Evolutionary conservation across 163 green algal genomes (phyloP).

Genomic region (Chlamydomonas reinhardtii): DNA sequence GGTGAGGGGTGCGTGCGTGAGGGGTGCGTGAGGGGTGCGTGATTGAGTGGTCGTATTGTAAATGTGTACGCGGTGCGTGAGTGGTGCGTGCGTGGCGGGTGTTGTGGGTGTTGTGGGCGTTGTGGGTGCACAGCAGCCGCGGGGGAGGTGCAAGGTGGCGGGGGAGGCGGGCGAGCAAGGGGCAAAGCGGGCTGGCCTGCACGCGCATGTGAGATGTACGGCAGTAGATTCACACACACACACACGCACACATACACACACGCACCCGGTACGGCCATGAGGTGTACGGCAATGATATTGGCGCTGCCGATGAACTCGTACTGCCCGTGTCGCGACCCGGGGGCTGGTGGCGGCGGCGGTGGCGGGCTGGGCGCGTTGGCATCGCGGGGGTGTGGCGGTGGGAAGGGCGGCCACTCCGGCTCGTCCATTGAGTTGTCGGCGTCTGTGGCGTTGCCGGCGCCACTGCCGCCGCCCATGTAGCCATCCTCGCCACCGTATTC

Average conservation of each 20-base stretch:
- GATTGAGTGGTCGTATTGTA: neutral
- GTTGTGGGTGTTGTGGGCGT: no score
- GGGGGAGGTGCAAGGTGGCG: no score
- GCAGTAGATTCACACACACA: no score
- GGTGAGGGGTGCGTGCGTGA: neutral
- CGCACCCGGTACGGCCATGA: neutral
- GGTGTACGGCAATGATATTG: slow-evolving; percentile 15
- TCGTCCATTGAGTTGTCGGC: neutral
- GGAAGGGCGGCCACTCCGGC: neutral
- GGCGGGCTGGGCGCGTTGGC: neutral
- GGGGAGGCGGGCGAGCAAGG: no score
- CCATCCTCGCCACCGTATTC: neutral
- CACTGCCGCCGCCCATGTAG: no score
- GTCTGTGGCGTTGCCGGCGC: neutral
- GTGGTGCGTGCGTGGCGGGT: no score
- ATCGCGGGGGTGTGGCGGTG: neutral
- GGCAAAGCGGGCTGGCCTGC: no score
- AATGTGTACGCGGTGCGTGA: neutral
- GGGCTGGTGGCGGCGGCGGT: neutral
- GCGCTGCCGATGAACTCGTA: neutral
- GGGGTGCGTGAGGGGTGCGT: neutral
- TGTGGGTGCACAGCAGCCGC: no score
- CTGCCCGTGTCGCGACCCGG: neutral
- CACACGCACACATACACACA: no score
- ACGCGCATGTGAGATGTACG: neutral